These are phyloP conservation scores for Stemphylium vesicarium DNA, from an alignment of 2,329 filamentous ascomycete species.

Conservation along the genomic window DNA sequence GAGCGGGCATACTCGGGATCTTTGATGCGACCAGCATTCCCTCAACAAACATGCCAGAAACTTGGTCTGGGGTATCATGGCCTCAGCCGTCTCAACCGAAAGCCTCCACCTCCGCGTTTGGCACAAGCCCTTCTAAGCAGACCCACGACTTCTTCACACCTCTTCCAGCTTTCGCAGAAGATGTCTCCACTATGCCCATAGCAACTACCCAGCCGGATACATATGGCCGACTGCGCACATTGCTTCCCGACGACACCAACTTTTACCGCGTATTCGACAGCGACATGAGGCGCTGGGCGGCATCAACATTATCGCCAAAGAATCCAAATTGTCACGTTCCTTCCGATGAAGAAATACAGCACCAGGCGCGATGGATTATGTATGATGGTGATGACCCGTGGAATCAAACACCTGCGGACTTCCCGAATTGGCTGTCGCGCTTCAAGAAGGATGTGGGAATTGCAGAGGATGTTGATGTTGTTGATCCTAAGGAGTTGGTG, in stretches of 20 bases:
- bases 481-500: constrained; percentile 5
- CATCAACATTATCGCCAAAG: constrained; percentile 31
- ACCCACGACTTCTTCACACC: neutral
- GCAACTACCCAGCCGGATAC: constrained; percentile 4
- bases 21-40: neutral
- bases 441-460: constrained; percentile 39
- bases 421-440: constrained; percentile 36
- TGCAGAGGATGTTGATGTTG: neutral
- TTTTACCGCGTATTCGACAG: constrained; percentile 27
- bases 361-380: constrained; percentile 42
- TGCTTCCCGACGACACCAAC: constrained; percentile 24
- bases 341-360: constrained; percentile 44
- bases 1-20: constrained; percentile 8
- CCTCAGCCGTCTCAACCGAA: neutral
- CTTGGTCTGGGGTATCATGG: neutral
- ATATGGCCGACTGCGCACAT: constrained; percentile 4
- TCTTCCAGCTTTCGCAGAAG: neutral
- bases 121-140: neutral
- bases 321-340: constrained; percentile 27
- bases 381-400: constrained; percentile 44
- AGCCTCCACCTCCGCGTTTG: neutral
- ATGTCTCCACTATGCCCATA: neutral
- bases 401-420: constrained; percentile 49
- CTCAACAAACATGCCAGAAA: neutral
- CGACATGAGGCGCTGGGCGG: constrained; percentile 32